These are phyloP conservation scores for Amanita jacksonii DNA, from an alignment of 768 basidiomycete genomes.

Conservation along the genomic window DNA sequence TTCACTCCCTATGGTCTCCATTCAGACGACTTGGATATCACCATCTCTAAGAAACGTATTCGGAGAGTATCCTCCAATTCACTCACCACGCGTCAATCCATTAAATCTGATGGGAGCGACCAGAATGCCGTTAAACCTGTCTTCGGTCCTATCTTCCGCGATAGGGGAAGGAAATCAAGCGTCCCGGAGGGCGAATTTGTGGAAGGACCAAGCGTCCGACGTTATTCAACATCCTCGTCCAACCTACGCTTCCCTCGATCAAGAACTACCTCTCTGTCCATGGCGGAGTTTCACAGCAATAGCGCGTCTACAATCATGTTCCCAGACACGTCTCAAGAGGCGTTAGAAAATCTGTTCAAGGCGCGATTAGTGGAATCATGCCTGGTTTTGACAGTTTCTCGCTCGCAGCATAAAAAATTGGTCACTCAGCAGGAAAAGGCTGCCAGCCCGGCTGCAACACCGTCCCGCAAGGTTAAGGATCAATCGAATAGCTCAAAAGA, in stretches of 20 bases:
- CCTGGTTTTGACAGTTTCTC: constrained; percentile 42
- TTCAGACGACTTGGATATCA: constrained; percentile 64
- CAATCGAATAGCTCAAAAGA: neutral
- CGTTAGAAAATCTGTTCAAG: constrained; percentile 59
- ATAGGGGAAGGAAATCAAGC: constrained; percentile 32
- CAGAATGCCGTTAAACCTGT: constrained; percentile 21
- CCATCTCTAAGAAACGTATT: constrained; percentile 45
- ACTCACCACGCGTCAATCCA: constrained; percentile 34
- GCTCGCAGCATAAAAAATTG: constrained; percentile 8
- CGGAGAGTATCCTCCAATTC: constrained; percentile 57
- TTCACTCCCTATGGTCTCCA: constrained; percentile 46
- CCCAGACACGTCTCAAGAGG: constrained; percentile 56
- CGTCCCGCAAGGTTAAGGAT: neutral
- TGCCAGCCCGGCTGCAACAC: constrained; percentile 7
- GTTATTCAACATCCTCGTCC: constrained; percentile 5
- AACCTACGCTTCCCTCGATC: constrained; percentile 9
- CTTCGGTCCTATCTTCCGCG: constrained; percentile 14
- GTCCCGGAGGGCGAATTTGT: constrained; percentile 15
- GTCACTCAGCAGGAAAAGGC: constrained; percentile 5
- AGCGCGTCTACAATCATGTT: constrained; percentile 25
- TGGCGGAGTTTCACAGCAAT: constrained; percentile 7
- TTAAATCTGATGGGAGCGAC: constrained; percentile 34
- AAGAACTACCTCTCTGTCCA: constrained; percentile 6
- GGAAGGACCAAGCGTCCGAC: constrained; percentile 10
- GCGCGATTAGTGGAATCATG: constrained; percentile 77